These are phyloP conservation scores for Erythrobasidium hasegawianum DNA, from an alignment of 1,284 basidiomycete species.

Conservation along the genomic window DNA sequence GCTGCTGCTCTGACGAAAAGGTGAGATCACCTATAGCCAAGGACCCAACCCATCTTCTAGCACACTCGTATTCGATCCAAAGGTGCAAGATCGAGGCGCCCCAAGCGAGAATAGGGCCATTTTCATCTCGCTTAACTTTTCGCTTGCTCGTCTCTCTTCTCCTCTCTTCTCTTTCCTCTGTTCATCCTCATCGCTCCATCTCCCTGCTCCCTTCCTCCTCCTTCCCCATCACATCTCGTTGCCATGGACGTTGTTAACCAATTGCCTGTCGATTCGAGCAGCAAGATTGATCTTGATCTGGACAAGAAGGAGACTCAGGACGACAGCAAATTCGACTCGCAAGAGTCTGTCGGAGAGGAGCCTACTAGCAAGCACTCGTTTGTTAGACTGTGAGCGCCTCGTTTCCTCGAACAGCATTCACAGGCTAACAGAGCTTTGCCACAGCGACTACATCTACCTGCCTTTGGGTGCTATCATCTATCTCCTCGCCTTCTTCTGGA, in stretches of 20 bases:
- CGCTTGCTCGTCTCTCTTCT: background rate
- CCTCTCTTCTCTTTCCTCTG: background rate
- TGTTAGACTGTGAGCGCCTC: background rate
- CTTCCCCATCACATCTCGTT: background rate
- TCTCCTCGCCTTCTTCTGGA: conserved; percentile 5
- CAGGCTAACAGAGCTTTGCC: too few relatives aligned
- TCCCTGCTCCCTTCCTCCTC: background rate
- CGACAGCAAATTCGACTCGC: background rate
- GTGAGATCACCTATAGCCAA: too few relatives aligned
- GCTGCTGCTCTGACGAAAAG: too few relatives aligned
- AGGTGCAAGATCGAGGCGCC: background rate
- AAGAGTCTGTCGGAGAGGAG: background rate
- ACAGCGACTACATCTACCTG: background rate
- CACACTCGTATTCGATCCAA: too few relatives aligned
- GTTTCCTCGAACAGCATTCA: background rate
- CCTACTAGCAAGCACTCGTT: background rate
- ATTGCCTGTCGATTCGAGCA: background rate
- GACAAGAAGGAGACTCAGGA: background rate
- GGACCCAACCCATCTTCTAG: too few relatives aligned
- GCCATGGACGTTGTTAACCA: background rate
- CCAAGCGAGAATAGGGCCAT: background rate
- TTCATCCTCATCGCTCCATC: background rate
- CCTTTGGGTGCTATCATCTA: background rate
- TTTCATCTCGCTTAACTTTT: background rate
- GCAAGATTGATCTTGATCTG: background rate